phyloP scores from a whole-genome alignment of 352 stramenopile species.

The Phytophthora crassamura region DNA sequence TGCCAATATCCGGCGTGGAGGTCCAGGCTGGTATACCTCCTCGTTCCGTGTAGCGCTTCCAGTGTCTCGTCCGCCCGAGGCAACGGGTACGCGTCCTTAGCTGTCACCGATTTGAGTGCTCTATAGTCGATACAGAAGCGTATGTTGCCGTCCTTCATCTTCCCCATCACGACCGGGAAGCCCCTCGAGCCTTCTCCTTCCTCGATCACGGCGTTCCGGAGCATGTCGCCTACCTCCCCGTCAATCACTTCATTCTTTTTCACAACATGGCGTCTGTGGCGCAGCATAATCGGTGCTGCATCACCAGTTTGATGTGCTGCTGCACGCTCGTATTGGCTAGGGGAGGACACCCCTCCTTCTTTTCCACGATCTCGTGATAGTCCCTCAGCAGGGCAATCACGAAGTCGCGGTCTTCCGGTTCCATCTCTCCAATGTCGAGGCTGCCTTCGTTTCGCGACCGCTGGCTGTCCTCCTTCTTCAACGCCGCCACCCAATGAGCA shows the following conservation, averaged over 20 bases:
- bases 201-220: conserved; percentile 12
- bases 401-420: neutral
- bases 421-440: neutral
- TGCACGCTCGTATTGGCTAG: neutral
- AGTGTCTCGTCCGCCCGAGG: too few relatives aligned
- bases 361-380: neutral
- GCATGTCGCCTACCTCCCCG: conserved; percentile 21
- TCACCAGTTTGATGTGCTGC: too few relatives aligned
- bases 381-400: neutral
- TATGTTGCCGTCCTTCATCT: conserved; percentile 32
- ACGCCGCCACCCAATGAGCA: neutral
- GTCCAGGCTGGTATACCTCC: conserved; percentile 19
- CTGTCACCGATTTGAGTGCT: too few relatives aligned
- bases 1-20: conserved; percentile 22
- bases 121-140: conserved; percentile 3
- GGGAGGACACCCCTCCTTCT: neutral
- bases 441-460: neutral
- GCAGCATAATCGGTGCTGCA: conserved; percentile 13
- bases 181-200: conserved; percentile 13
- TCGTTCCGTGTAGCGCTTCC: too few relatives aligned
- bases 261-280: neutral
- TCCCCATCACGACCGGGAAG: conserved; percentile 20
- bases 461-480: neutral
- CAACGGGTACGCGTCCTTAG: too few relatives aligned
- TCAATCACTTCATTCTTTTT: too few relatives aligned